Conservation (phyloP, 345 rosid genomes). For the Laguncularia racemosa region DNA sequence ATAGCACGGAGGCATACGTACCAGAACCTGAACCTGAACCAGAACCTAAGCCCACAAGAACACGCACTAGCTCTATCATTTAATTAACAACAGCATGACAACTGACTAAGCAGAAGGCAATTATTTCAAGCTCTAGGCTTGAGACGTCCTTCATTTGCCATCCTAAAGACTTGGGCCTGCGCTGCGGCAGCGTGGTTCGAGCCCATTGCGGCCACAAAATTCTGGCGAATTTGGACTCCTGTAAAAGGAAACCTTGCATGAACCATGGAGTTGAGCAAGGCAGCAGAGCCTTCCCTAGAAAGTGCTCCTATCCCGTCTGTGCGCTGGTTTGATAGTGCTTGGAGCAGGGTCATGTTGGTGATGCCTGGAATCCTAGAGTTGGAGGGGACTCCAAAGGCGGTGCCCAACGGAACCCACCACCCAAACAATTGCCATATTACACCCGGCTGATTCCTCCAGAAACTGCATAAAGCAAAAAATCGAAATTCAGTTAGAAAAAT, state of each 20-base stretch:
- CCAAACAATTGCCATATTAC: slow-evolving; percentile 68
- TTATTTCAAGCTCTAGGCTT: slow-evolving; percentile 36
- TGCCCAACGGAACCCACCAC: slow-evolving; percentile 78
- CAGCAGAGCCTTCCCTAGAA: slow-evolving; percentile 84
- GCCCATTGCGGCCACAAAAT: slow-evolving; percentile 44
- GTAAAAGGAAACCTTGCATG: slow-evolving; percentile 54
- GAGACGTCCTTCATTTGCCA: slow-evolving; percentile 80
- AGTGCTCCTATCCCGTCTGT: slow-evolving; percentile 61
- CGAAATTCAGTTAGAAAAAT: background rate
- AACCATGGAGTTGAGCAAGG: slow-evolving; percentile 81
- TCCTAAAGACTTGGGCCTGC: slow-evolving; percentile 71
- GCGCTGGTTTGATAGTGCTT: slow-evolving; percentile 71
- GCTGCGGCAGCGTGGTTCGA: slow-evolving; percentile 56
- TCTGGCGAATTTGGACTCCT: slow-evolving; percentile 60
- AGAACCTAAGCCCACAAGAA: too few species aligned
- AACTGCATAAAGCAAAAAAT: slow-evolving; percentile 27
- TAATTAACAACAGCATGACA: background rate
- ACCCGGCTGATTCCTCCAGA: slow-evolving; percentile 75
- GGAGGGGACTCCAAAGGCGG: slow-evolving; percentile 44
- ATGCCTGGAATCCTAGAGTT: background rate
- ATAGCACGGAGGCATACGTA: too few species aligned
- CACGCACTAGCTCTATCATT: background rate
- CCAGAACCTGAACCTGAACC: too few species aligned
- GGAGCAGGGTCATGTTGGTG: slow-evolving; percentile 46
- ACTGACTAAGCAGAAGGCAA: background rate